A percentile compares a stretch with the other conserved stretches of the same genome.
These are phyloP conservation scores for Neofusicoccum ribis DNA, from an alignment of 2,329 filamentous ascomycete species.

Conservation along the genomic window DNA sequence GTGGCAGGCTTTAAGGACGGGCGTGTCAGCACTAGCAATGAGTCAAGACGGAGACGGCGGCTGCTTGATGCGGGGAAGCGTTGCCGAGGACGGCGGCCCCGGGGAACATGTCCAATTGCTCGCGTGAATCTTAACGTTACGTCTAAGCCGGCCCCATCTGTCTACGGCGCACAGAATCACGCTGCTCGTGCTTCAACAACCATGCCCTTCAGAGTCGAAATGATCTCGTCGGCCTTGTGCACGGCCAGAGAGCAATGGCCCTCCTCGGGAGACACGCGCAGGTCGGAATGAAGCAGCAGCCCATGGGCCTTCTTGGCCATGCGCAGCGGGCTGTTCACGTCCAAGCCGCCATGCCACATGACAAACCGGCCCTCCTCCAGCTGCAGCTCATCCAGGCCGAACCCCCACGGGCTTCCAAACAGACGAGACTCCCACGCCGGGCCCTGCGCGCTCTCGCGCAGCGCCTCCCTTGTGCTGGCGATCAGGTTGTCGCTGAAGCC, in stretches of 20 bases:
- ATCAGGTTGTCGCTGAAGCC: slow-evolving; percentile 29
- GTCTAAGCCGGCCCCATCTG: too few relatives aligned
- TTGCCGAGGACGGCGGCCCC: too few relatives aligned
- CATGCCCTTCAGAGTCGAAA: not conserved
- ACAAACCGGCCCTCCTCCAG: slow-evolving; percentile 28
- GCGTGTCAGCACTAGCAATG: not conserved
- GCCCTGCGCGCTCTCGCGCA: slow-evolving; percentile 31
- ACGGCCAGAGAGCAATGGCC: slow-evolving; percentile 23
- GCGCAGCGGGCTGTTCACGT: slow-evolving; percentile 29
- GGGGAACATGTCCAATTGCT: too few relatives aligned
- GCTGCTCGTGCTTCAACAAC: not conserved
- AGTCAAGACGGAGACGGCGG: not conserved
- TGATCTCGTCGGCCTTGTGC: not conserved
- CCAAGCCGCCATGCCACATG: slow-evolving; percentile 36
- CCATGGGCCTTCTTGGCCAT: slow-evolving; percentile 29
- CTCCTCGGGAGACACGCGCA: slow-evolving; percentile 28
- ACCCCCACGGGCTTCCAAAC: slow-evolving; percentile 32
- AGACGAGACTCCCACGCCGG: slow-evolving; percentile 33
- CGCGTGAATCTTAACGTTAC: too few relatives aligned
- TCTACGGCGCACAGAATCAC: too few relatives aligned
- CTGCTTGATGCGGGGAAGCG: not conserved
- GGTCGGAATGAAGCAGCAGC: slow-evolving; percentile 26
- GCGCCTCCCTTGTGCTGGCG: slow-evolving; percentile 30
- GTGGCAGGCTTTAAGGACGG: too few relatives aligned
- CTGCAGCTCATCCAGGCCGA: slow-evolving; percentile 31